Evolutionary conservation across 176 grass and related monocot species (phyloP).

Genomic region (Rhynchospora breviuscula): DNA sequence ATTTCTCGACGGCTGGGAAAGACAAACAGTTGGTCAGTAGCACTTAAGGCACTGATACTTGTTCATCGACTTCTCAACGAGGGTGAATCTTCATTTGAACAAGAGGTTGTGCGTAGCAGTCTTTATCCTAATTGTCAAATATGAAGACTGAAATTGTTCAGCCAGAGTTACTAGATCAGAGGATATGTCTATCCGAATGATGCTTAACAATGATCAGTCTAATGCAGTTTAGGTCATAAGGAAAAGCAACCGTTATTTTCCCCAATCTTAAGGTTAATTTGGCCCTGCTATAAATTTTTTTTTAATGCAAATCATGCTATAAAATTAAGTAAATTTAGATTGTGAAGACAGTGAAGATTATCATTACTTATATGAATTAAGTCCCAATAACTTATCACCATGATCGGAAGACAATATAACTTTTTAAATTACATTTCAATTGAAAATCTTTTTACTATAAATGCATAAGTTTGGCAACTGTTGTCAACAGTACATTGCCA

Average conservation of each 20-base stretch:
- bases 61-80: slow-evolving; percentile 76
- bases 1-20: slow-evolving; percentile 58
- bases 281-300: not conserved
- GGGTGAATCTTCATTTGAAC: slow-evolving; percentile 51
- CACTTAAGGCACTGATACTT: slow-evolving; percentile 78
- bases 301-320: not conserved
- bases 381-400: too few relatives aligned
- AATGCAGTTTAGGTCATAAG: not conserved
- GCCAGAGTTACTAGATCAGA: slow-evolving; percentile 4
- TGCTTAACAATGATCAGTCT: not conserved
- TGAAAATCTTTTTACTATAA: not conserved
- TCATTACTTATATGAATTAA: too few relatives aligned
- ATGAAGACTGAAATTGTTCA: not conserved
- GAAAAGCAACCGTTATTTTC: not conserved
- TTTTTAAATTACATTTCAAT: too few relatives aligned
- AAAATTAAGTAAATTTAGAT: not conserved
- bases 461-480: not conserved
- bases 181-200: not conserved
- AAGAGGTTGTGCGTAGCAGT: slow-evolving; percentile 31
- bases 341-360: not conserved
- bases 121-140: not conserved
- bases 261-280: not conserved
- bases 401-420: too few relatives aligned
- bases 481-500: not conserved
- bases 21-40: slow-evolving; percentile 67